Evolutionary conservation across 768 basidiomycete genomes (phyloP).

Genomic region (Suillus paluster): DNA sequence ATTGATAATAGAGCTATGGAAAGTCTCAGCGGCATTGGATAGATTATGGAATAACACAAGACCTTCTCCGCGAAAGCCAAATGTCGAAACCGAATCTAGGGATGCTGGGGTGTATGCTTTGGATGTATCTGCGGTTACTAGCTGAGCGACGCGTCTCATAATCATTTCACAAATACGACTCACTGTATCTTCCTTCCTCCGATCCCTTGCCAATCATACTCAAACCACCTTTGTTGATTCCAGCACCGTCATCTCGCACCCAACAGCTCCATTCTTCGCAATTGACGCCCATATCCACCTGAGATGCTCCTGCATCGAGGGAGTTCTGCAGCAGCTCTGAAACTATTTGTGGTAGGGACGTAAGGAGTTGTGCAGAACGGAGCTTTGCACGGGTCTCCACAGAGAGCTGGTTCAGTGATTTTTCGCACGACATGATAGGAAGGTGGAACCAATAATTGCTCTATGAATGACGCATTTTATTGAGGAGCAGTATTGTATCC

Average conservation of each 20-base stretch:
- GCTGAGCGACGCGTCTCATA: neutral
- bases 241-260: slow-evolving; percentile 85
- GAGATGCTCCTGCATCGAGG: slow-evolving; percentile 76
- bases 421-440: slow-evolving; percentile 24
- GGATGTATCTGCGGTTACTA: slow-evolving; percentile 60
- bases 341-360: slow-evolving; percentile 77
- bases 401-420: slow-evolving; percentile 49
- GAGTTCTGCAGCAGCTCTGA: slow-evolving; percentile 91
- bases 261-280: slow-evolving; percentile 81
- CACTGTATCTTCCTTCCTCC: slow-evolving; percentile 70
- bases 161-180: slow-evolving; percentile 32
- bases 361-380: slow-evolving; percentile 84
- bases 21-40: neutral
- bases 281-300: slow-evolving; percentile 75
- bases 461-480: neutral
- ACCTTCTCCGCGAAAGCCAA: slow-evolving; percentile 97
- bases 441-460: neutral
- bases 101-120: slow-evolving; percentile 63
- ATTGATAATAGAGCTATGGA: slow-evolving; percentile 79
- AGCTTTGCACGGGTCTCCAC: slow-evolving; percentile 67
- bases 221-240: slow-evolving; percentile 69
- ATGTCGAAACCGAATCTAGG: slow-evolving; percentile 60
- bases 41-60: slow-evolving; percentile 12
- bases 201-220: slow-evolving; percentile 52
- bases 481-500: neutral